Evolutionary conservation across 352 stramenopile species (phyloP).

Genomic region (Pythium vanterpoolii): DNA sequence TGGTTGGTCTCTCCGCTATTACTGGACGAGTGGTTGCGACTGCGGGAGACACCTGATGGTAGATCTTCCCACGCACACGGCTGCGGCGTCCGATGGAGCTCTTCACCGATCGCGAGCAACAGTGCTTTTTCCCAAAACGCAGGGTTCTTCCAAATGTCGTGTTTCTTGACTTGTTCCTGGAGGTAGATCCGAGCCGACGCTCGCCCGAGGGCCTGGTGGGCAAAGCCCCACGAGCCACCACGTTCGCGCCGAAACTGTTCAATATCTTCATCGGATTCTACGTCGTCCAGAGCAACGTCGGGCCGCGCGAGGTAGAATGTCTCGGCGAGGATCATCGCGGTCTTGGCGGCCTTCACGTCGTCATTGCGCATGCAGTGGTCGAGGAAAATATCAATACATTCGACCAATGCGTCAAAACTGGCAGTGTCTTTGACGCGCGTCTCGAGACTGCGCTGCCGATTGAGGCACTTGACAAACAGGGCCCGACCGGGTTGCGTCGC

Average conservation of each 20-base stretch:
- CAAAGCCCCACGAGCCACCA: constrained; percentile 26
- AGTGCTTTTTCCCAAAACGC: constrained; percentile 87
- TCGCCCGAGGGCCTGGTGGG: constrained; percentile 31
- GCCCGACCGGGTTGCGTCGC: constrained; percentile 37
- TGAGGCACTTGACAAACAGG: constrained; percentile 80
- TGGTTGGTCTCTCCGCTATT: constrained; percentile 9
- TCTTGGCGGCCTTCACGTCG: constrained; percentile 84
- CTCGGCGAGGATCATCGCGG: constrained; percentile 83
- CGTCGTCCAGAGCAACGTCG: background rate
- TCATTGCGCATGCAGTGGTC: constrained; percentile 72
- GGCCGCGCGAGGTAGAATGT: constrained; percentile 60
- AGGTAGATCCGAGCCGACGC: constrained; percentile 66
- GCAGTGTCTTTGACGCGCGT: constrained; percentile 59
- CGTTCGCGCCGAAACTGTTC: constrained; percentile 24
- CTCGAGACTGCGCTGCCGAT: constrained; percentile 76
- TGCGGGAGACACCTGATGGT: constrained; percentile 28
- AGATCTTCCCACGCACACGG: constrained; percentile 77
- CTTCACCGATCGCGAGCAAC: constrained; percentile 76
- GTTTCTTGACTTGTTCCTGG: constrained; percentile 82
- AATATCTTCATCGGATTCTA: constrained; percentile 15
- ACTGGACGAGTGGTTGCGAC: constrained; percentile 1
- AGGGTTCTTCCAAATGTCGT: constrained; percentile 82
- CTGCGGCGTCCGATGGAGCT: constrained; percentile 77
- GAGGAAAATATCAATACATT: constrained; percentile 72
- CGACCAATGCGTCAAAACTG: constrained; percentile 59